Base-by-base conservation (phyloP, 1,139 yeast genomes). In the Suhomyces anneliseae region DNA sequence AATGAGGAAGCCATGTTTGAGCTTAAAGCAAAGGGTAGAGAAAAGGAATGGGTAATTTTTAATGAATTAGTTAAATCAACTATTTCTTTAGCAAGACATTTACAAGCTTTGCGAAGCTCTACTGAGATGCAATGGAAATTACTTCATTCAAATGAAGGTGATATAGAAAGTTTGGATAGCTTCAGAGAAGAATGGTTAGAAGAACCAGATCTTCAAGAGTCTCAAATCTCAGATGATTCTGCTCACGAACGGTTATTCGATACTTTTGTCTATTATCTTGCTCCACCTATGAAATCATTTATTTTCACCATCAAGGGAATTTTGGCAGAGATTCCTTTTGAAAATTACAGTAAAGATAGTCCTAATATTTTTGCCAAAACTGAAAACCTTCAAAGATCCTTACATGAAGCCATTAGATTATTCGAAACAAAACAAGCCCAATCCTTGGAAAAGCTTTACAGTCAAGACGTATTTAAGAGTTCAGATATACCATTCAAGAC, bases 241-340 rank as follows among this genome's bases (percentile, higher is more conserved):
- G 14, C 48, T 10, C 47, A 47, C 24, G 79, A 74, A 1, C 65
- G 67, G 8, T 66, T 87, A 19, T 86, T 86, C 62, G 83, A 82
- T 46, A 60, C 85, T 38, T 88, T 87, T 62, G 82, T 85, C 3
- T 78, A 77, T 53, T 76, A 83, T 55, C 69, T 88, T 42, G 87
- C 92, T 0, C 95, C 95, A 0, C 83, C 92, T 0, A 77, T 86
- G 64, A 81, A 81, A 57, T 82, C 90, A 2, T 81, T 84, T 53
- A 75, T 82, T 1, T 81, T 77, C 56, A 86, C 93, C 0, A 68
- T 87, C 39, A 76, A 81, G 48, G 83, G 81, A 32, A 83, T 87
- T 8, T 64, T 87, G 50, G 71, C 73, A 24, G 83, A 81, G 33
- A 69, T 85, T 4, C 88, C 90, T 0, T 85, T 84, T 57, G 80